Percentiles rank a stretch among this genome's conserved stretches.
Evolutionary conservation across 148 eudicot genomes (phyloP).

Genomic region (Arbutus unedo): DNA sequence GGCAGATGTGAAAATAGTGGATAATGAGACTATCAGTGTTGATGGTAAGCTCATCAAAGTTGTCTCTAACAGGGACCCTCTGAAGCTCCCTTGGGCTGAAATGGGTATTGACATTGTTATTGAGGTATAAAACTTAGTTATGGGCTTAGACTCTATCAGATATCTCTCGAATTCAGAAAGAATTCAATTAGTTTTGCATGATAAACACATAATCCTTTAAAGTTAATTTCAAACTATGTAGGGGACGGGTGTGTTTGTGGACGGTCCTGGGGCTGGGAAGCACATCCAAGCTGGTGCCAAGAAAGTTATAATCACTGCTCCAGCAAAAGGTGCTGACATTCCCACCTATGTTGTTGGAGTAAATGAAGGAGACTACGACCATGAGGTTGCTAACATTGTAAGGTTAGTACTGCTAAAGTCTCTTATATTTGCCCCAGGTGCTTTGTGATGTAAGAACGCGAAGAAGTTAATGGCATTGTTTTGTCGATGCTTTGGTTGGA

Average conservation of each 20-base stretch:
- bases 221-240: slow-evolving; percentile 19
- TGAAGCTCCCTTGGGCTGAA: slow-evolving; percentile 97
- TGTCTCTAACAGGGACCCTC: slow-evolving; percentile 93
- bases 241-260: slow-evolving; percentile 99
- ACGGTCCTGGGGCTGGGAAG: slow-evolving; percentile 98
- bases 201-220: neutral
- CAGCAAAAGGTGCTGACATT: slow-evolving; percentile 97
- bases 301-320: slow-evolving; percentile 97
- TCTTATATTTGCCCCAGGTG: neutral
- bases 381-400: slow-evolving; percentile 84
- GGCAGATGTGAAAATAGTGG: slow-evolving; percentile 88
- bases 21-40: slow-evolving; percentile 79
- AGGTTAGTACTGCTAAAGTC: slow-evolving; percentile 42
- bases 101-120: slow-evolving; percentile 95
- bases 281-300: slow-evolving; percentile 99
- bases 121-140: slow-evolving; percentile 50
- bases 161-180: no score
- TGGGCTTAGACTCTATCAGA: no score
- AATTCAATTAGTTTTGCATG: neutral
- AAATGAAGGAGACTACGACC: slow-evolving; percentile 71
- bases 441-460: neutral
- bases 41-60: slow-evolving; percentile 92
- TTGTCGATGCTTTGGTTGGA: neutral
- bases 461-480: neutral
- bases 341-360: slow-evolving; percentile 97